Evolutionary conservation across 257 asterid genomes (phyloP).

Genomic region (Primulina tabacum): DNA sequence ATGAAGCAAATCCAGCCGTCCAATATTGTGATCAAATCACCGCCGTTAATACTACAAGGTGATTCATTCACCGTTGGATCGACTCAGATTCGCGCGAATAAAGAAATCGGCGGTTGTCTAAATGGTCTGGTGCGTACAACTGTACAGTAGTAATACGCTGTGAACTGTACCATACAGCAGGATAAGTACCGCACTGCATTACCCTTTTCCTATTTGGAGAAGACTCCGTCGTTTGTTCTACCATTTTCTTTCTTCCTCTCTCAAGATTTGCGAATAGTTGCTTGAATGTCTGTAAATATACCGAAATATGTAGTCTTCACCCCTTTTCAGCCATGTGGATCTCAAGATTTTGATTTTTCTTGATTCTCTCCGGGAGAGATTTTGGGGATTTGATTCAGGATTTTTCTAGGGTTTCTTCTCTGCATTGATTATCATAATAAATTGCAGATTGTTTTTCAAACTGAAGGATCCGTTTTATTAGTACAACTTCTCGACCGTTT

Average conservation of each 20-base stretch:
- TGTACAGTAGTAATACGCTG: not conserved
- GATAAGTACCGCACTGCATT: slow-evolving; percentile 27
- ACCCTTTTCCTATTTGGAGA: slow-evolving; percentile 18
- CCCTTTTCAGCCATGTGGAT: not conserved
- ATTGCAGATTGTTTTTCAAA: slow-evolving; percentile 15
- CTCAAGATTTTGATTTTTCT: slow-evolving; percentile 7
- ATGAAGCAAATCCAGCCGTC: too few relatives aligned
- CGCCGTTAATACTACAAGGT: too few relatives aligned
- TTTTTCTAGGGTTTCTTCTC: slow-evolving; percentile 33
- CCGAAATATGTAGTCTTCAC: slow-evolving; percentile 8
- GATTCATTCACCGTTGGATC: not conserved
- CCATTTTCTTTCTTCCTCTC: slow-evolving; percentile 3
- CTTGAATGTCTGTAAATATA: slow-evolving; percentile 19
- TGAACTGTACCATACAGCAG: slow-evolving; percentile 29
- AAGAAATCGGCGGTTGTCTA: not conserved
- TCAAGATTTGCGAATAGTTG: slow-evolving; percentile 27
- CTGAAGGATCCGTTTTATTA: slow-evolving; percentile 21
- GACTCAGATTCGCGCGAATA: not conserved
- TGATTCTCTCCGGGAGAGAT: slow-evolving; percentile 16
- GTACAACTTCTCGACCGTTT: slow-evolving; percentile 14
- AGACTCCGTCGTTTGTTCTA: slow-evolving; percentile 11
- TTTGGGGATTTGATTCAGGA: slow-evolving; percentile 26
- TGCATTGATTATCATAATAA: slow-evolving; percentile 9
- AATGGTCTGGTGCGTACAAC: not conserved
- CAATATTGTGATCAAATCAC: too few relatives aligned